Evolutionary conservation across 2,329 filamentous ascomycete species (phyloP), one percentile per base, ranked within the genome.

Genomic region (Myriangium duriaei): DNA sequence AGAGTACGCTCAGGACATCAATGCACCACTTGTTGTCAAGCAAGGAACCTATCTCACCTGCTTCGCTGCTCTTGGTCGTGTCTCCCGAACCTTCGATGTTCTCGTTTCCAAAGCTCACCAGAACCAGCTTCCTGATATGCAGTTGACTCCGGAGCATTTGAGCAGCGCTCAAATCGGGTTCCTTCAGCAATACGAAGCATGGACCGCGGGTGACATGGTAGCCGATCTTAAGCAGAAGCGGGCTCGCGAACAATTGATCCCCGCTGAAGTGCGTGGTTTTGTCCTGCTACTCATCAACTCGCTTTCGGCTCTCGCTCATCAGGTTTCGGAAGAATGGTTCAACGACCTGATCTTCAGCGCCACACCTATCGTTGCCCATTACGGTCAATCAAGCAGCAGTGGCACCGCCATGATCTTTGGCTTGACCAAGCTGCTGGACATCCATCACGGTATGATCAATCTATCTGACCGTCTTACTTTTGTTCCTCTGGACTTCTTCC

Each of bases 1-100:
- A 11, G 65, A 61, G 12, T 81, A 75, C 53, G 65, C 63, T 2
- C 60, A 61, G 40, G 62, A 55, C 41, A 61, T 58, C 6, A 65
- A 68, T 47, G 34, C 47, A 30, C 48, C 45, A 24, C 42, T 39
- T 5, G 52, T 57, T 13, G 55, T 63, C 11, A 64, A 65, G 46
- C 47, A 61, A 11, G 47, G 54, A 47, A 60, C 53, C 41, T 61
- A 49, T 56, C 53, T 51, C 47, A 56, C 41, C 46, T 53, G 45
- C 49, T 61, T 63, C 50, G 41, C 52, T 5, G 49, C 53, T 30
- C 50, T 58, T 12, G 51, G 52, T 6, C 52, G 55, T 33, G 46
- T 51, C 11, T 51, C 51, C 32, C 47, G 45, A 28, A 54, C 54
- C 43, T 60, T 66, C 37, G 62, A 67, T 34, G 55, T 69, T 9